Evolutionary conservation across 257 asterid species (phyloP).

Genomic region (Plectranthus barbatus): DNA sequence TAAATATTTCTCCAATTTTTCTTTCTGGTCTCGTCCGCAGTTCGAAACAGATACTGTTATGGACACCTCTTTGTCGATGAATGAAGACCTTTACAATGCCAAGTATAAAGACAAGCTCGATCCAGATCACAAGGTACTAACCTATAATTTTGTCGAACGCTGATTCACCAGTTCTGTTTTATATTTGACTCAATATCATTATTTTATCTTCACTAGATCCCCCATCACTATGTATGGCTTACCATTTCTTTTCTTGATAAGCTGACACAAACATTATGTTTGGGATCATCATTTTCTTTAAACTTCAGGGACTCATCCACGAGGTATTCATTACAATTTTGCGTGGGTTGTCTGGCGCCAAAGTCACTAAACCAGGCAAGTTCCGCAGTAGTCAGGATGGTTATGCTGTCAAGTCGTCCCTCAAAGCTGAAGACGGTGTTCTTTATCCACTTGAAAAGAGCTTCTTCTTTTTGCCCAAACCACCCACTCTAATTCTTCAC

Average conservation of each 20-base stretch:
- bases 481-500: constrained; percentile 92
- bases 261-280: background rate
- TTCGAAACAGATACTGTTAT: constrained; percentile 75
- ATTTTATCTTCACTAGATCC: background rate
- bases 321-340: constrained; percentile 63
- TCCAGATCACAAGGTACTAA: constrained; percentile 55
- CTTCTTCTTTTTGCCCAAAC: constrained; percentile 96
- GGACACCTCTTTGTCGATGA: constrained; percentile 57
- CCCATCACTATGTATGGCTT: background rate
- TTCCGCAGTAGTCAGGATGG: constrained; percentile 86
- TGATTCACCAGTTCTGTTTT: background rate
- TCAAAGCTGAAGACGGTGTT: constrained; percentile 99
- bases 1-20: background rate
- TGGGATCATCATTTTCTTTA: background rate
- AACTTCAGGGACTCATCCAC: constrained; percentile 71
- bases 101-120: constrained; percentile 78
- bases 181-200: background rate
- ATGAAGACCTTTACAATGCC: constrained; percentile 60
- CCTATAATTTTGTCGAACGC: background rate
- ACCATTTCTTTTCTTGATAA: background rate
- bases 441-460: constrained; percentile 98
- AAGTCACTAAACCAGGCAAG: constrained; percentile 86
- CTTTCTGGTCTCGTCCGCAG: constrained; percentile 28
- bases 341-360: constrained; percentile 91
- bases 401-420: constrained; percentile 91